These are phyloP conservation scores for Ceratonia siliqua DNA, from an alignment of 306 rosid species.

Conservation along the genomic window DNA sequence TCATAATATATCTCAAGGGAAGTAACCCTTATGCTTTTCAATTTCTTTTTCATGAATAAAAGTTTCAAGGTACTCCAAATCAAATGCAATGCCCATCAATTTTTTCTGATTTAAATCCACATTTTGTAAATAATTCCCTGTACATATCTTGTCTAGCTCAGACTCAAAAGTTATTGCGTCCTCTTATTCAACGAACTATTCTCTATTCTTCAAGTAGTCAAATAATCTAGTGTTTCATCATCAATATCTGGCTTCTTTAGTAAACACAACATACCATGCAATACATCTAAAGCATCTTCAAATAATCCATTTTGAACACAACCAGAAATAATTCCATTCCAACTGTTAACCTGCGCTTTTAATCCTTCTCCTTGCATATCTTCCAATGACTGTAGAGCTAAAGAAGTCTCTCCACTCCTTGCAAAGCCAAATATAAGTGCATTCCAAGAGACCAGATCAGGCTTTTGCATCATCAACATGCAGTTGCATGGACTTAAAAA, in stretches of 20 bases:
- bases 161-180: too few relatives aligned
- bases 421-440: constrained; percentile 53
- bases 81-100: constrained; percentile 43
- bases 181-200: too few relatives aligned
- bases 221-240: too few relatives aligned
- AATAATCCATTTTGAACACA: constrained; percentile 47
- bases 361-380: constrained; percentile 47
- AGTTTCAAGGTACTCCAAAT: constrained; percentile 57
- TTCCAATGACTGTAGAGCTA: constrained; percentile 44
- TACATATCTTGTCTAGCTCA: too few relatives aligned
- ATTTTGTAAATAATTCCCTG: constrained; percentile 48
- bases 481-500: constrained; percentile 42
- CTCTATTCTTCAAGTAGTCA: too few relatives aligned
- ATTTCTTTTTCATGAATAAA: constrained; percentile 58
- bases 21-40: constrained; percentile 50
- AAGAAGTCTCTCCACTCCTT: constrained; percentile 41
- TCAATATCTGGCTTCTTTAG: constrained; percentile 33
- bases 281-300: constrained; percentile 45
- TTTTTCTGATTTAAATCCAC: constrained; percentile 46
- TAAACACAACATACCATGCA: constrained; percentile 37
- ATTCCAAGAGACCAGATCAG: constrained; percentile 56
- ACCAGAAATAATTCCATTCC: constrained; percentile 59
- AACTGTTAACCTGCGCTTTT: constrained; percentile 43
- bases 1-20: constrained; percentile 72
- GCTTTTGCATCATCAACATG: constrained; percentile 44